These are phyloP conservation scores for Agapanthus africanus DNA, from an alignment of 106 monocot species.

Conservation along the genomic window DNA sequence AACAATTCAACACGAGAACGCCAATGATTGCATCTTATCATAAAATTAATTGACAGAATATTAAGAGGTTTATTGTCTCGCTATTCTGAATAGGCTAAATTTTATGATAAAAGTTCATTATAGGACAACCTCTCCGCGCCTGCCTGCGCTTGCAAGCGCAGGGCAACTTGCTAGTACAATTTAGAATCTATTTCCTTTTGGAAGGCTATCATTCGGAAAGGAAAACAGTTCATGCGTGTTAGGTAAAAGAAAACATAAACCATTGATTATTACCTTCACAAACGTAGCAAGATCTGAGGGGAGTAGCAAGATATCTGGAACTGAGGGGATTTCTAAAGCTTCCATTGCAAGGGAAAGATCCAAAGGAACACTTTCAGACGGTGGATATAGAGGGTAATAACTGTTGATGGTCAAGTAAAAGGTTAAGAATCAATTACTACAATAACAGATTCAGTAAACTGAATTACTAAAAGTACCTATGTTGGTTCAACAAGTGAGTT, in stretches of 20 bases:
- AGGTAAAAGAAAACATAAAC: slow-evolving; percentile 4
- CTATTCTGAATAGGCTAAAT: too few relatives aligned
- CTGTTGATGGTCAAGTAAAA: slow-evolving; percentile 21
- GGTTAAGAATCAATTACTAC: background rate
- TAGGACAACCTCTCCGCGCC: too few relatives aligned
- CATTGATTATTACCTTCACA: slow-evolving; percentile 53
- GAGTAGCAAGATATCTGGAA: slow-evolving; percentile 67
- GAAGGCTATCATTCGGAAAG: background rate
- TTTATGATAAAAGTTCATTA: too few relatives aligned
- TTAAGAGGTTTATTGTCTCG: too few relatives aligned
- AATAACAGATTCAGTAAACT: background rate
- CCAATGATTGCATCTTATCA: too few relatives aligned
- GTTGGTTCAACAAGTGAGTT: slow-evolving; percentile 65
- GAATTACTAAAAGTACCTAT: slow-evolving; percentile 35
- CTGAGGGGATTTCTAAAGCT: slow-evolving; percentile 60
- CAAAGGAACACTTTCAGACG: slow-evolving; percentile 58
- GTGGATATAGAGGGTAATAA: slow-evolving; percentile 90
- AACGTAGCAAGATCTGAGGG: slow-evolving; percentile 94
- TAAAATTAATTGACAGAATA: too few relatives aligned
- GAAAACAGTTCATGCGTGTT: background rate
- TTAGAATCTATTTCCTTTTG: background rate
- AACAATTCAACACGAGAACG: too few relatives aligned
- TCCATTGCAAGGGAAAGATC: slow-evolving; percentile 77
- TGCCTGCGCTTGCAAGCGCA: too few relatives aligned
- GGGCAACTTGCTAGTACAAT: too few relatives aligned